Evolutionary conservation across 495 filamentous ascomycete species (phyloP), one percentile per base, ranked within the genome.

Genomic region (Aspergillus cristatus): DNA sequence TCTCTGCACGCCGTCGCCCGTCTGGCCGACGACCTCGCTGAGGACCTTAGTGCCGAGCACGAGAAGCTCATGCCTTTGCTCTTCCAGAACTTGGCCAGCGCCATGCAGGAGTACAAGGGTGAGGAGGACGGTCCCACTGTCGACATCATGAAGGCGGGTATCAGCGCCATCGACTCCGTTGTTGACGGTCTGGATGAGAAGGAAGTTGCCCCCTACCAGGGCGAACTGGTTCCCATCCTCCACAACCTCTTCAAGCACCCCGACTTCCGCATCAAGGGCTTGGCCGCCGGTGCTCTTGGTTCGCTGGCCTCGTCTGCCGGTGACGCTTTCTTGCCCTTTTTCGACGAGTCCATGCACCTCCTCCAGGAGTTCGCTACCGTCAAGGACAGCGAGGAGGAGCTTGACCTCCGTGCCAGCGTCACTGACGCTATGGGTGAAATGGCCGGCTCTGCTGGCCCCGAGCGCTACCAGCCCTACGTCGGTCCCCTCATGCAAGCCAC

Each of bases 391-490:
- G 80, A 89, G 41, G 89, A 94, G 10, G 84, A 96, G 48, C 79
- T 98, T 13, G 79, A 94, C 40, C 75, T 98, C 22, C 81, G 91
- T 40, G 87, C 86, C 38, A 81, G 81, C 35, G 85, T 94, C 7
- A 83, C 83, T 44, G 93, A 98, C 56, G 74, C 89, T 11, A 84
- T 98, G 74, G 89, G 86, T 33, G 84, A 84, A 51, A 91, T 98
- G 54, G 86, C 91, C 13, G 67, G 77, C 35, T 87, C 93, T 29
- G 91, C 95, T 37, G 91, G 91, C 18, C 69, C 84, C 20, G 74
- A 83, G 58, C 69, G 83, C 15, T 97, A 97, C 69, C 76, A 90
- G 64, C 84, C 79, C 6, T 98, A 87, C 52, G 90, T 97, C 22
- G 69, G 80, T 50, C 85, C 82, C 18, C 67, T 98, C 32, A 91